A percentile compares a stretch with the other conserved stretches of the same genome.
Evolutionary conservation across 257 asterid genomes (phyloP).

Genomic region (Solanum pennellii): DNA sequence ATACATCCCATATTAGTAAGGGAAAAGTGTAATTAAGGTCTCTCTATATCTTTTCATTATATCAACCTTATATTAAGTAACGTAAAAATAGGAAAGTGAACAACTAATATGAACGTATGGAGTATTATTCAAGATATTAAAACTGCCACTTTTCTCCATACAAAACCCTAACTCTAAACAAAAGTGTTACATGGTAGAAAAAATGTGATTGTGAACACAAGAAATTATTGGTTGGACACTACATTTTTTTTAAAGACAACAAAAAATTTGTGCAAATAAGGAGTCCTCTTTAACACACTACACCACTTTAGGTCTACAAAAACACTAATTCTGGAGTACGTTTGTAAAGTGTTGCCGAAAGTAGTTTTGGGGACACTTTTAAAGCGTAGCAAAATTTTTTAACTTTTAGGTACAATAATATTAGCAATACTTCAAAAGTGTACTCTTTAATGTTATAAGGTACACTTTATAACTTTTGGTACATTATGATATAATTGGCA

Average conservation of each 20-base stretch:
- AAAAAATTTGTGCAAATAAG: not conserved
- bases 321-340: no score
- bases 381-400: no score
- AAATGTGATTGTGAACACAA: not conserved
- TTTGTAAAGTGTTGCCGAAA: no score
- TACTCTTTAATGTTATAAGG: no score
- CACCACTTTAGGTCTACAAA: no score
- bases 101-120: not conserved
- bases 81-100: not conserved
- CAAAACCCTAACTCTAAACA: not conserved
- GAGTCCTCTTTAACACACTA: not conserved
- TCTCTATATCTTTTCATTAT: not conserved
- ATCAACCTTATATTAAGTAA: not conserved
- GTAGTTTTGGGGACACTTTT: no score
- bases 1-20: not conserved
- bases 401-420: no score
- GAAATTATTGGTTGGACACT: not conserved
- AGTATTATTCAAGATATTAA: not conserved
- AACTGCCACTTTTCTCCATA: not conserved
- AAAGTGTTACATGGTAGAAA: not conserved
- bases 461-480: no score
- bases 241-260: not conserved
- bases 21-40: not conserved
- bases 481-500: no score
- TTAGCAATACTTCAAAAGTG: no score